Conservation (phyloP, 495 filamentous ascomycete genomes). For the Penicillium dipodomyicola region DNA sequence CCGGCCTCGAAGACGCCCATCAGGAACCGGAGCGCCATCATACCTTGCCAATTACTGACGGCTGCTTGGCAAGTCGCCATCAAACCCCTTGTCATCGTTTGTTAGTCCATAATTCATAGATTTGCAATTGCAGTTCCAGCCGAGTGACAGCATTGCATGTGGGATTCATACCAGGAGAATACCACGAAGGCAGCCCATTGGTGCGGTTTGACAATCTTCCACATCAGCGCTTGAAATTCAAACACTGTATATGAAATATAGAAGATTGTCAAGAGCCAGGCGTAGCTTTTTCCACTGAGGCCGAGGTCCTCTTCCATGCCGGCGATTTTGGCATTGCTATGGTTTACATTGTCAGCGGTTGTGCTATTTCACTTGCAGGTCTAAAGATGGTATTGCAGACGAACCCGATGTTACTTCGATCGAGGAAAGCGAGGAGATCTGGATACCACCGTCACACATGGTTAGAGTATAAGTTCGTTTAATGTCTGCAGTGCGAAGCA, state of each 20-base stretch:
- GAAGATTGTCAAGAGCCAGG: conserved; percentile 79
- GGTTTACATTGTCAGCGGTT: conserved; percentile 13
- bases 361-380: neutral
- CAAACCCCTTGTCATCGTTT: conserved; percentile 45
- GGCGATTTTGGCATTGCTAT: conserved; percentile 64
- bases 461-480: neutral
- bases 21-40: conserved; percentile 67
- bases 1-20: conserved; percentile 65
- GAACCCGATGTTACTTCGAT: conserved; percentile 66
- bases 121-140: neutral
- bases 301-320: conserved; percentile 47
- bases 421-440: conserved; percentile 66
- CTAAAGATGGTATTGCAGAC: conserved; percentile 11
- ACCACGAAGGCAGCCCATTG: conserved; percentile 49
- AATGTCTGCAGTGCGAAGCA: conserved; percentile 14
- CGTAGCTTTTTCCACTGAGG: conserved; percentile 50
- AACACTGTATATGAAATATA: conserved; percentile 65
- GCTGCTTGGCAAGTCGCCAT: conserved; percentile 60
- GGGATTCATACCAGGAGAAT: conserved; percentile 44
- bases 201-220: conserved; percentile 63
- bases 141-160: conserved; percentile 5
- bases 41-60: conserved; percentile 56
- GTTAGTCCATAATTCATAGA: conserved; percentile 9
- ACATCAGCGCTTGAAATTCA: conserved; percentile 69
- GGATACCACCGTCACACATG: neutral